Base-by-base conservation (phyloP, 805 yeast genomes). In the Candida krabiensis region DNA sequence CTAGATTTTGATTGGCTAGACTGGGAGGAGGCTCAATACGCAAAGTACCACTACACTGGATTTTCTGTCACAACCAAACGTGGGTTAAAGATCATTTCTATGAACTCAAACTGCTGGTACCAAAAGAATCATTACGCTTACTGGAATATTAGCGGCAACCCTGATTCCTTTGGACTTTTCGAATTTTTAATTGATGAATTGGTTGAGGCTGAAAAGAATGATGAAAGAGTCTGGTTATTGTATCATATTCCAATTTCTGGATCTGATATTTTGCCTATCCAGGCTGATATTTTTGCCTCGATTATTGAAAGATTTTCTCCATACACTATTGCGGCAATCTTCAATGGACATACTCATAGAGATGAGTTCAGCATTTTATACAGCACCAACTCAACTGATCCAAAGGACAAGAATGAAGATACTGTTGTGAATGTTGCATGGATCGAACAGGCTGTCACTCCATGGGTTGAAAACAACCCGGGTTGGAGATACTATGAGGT, bases 401-500 rank as follows among this genome's bases (percentile, higher is more conserved):
- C 33, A 4, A 40, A 41, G 11, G 56, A 61, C 4, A 66, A 68
- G 38, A 60, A 67, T 17, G 66, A 67, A 23, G 73, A 67, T 4
- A 63, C 64, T 24, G 79, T 76, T 4, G 47, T 80, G 22, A 71
- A 73, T 49, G 70, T 76, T 63, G 81, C 83, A 1, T 81, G 83
- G 80, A 70, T 82, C 39, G 71, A 76, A 3, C 88, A 79, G 41
- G 77, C 86, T 0, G 74, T 83, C 27, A 80, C 87, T 6, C 86
- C 88, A 7, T 67, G 70, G 53, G 61, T 67, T 6, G 69, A 76
- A 34, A 69, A 73, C 47, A 83, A 83, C 56, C 90, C 90, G 5
- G 71, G 80, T 15, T 83, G 86, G 84, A 73, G 85, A 56, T 81
- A 79, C 61, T 83, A 82, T 52, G 79, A 77, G 47, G 80, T 83